phyloP scores from a whole-genome alignment of 2,329 filamentous ascomycete genomes.

The Neonectria ditissima region DNA sequence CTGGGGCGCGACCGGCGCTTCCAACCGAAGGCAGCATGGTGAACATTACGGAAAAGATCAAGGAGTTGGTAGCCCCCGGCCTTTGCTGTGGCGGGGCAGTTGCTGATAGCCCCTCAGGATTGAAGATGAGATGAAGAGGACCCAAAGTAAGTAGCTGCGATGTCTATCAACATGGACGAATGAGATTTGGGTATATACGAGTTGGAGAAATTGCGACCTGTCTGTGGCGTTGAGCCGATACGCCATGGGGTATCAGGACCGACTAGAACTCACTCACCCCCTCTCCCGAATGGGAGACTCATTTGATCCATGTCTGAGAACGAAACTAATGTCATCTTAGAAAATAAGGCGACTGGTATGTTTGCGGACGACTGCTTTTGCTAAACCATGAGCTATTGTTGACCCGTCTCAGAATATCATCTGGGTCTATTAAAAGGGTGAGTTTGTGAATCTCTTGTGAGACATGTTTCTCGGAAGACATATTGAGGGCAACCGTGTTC shows the following conservation, averaged over 20 bases:
- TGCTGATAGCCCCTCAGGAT: conserved; percentile 73
- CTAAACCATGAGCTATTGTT: conserved; percentile 25
- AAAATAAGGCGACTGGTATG: conserved; percentile 99
- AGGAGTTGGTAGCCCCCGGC: conserved; percentile 76
- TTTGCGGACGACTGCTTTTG: conserved; percentile 28
- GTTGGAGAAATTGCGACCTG: neutral
- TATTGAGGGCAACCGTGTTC: neutral
- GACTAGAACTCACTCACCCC: neutral
- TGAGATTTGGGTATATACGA: neutral
- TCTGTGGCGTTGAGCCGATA: neutral
- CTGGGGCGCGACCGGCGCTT: conserved; percentile 39
- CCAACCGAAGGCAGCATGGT: conserved; percentile 76
- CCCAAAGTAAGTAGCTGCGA: conserved; percentile 82
- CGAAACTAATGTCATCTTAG: conserved; percentile 61
- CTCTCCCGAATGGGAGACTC: neutral
- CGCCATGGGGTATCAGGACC: neutral
- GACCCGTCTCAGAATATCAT: conserved; percentile 82
- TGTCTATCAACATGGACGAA: neutral
- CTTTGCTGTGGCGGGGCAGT: conserved; percentile 19
- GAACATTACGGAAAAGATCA: conserved; percentile 99
- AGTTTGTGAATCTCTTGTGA: conserved; percentile 36
- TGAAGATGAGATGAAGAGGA: conserved; percentile 99
- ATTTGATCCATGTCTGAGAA: neutral
- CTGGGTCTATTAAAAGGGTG: conserved; percentile 97
- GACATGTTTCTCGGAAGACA: neutral